These are phyloP conservation scores for Mollisiaceae sp. DNA, from an alignment of 2,329 filamentous ascomycete species.

Conservation along the genomic window DNA sequence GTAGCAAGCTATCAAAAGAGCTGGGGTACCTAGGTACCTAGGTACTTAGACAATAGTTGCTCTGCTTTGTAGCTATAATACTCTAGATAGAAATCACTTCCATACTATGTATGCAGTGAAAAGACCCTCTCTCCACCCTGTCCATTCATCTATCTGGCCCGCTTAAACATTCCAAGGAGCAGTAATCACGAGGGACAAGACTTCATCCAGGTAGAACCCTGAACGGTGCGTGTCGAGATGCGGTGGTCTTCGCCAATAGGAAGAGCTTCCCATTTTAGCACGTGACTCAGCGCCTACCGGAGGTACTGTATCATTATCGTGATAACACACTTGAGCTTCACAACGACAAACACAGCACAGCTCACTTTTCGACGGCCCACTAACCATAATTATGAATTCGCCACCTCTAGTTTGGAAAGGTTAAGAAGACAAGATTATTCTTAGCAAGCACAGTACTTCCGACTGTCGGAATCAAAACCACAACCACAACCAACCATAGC, in stretches of 20 bases:
- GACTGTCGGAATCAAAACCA: neutral
- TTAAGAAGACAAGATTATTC: neutral
- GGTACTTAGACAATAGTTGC: too few relatives aligned
- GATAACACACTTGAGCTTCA: constrained; percentile 3
- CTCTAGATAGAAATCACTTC: too few relatives aligned
- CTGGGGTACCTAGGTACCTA: too few relatives aligned
- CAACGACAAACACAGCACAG: neutral
- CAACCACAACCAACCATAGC: neutral
- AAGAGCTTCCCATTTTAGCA: neutral
- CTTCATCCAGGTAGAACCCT: neutral
- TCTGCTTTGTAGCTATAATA: too few relatives aligned
- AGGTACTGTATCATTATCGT: constrained; percentile 12
- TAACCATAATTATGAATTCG: neutral
- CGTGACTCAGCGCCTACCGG: constrained; percentile 1
- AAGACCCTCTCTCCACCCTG: neutral
- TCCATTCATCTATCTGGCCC: neutral
- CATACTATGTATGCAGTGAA: neutral
- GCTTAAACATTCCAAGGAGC: neutral
- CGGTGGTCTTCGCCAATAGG: neutral
- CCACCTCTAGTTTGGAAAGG: neutral
- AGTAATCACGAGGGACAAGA: neutral
- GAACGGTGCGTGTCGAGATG: neutral
- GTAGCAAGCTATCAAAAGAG: too few relatives aligned
- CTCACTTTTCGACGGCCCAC: neutral
- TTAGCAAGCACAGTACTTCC: neutral